phyloP scores from a whole-genome alignment of 345 rosid genomes.

The Murraya koenigii region DNA sequence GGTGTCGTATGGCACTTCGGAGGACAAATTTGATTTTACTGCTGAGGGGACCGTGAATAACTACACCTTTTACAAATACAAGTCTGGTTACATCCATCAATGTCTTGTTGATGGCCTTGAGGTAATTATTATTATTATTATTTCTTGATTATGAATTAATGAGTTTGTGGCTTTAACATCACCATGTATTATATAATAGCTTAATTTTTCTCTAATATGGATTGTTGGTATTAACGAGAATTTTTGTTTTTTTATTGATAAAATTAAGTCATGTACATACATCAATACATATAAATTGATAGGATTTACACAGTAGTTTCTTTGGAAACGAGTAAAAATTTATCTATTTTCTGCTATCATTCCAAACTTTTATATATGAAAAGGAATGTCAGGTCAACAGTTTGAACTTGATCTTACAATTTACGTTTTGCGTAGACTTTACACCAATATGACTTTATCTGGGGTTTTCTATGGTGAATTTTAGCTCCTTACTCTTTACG shows the following conservation, averaged over 20 bases:
- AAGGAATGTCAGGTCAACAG: background rate
- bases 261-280: background rate
- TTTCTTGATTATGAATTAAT: conserved; percentile 10
- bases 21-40: conserved; percentile 42
- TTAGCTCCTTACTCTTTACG: background rate
- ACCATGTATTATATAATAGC: background rate
- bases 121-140: conserved; percentile 36
- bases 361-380: conserved; percentile 4
- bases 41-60: conserved; percentile 61
- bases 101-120: conserved; percentile 71
- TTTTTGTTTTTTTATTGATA: background rate
- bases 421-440: background rate
- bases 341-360: background rate
- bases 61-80: conserved; percentile 74
- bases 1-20: conserved; percentile 58
- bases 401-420: background rate
- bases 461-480: background rate
- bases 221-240: background rate
- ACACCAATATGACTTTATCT: background rate
- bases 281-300: background rate
- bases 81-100: conserved; percentile 86
- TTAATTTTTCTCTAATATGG: conserved; percentile 8
- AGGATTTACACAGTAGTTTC: background rate
- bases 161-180: background rate
- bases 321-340: background rate